Conservation (phyloP, 495 filamentous ascomycete species). For the Hyaloscypha bicolor region DNA sequence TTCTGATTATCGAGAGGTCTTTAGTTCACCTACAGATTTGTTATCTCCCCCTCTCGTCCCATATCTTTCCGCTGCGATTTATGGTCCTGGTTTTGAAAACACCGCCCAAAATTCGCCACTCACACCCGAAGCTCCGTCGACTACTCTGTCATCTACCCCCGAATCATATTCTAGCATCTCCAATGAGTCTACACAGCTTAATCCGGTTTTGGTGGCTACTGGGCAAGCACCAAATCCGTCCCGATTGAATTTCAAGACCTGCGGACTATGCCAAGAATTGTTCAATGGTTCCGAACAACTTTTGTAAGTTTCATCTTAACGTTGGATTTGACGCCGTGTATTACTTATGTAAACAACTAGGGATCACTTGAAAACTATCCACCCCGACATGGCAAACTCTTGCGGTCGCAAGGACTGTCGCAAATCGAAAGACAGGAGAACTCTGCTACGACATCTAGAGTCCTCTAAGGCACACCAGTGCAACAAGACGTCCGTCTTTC, state of each 20-base stretch:
- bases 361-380: conserved; percentile 6
- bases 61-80: conserved; percentile 5
- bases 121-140: conserved; percentile 9
- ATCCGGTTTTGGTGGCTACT: neutral
- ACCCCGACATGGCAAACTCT: conserved; percentile 6
- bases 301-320: too few relatives aligned
- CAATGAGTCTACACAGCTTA: neutral
- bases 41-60: conserved; percentile 11
- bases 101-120: neutral
- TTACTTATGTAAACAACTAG: too few relatives aligned
- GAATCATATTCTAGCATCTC: neutral
- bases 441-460: conserved; percentile 9
- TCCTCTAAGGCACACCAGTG: conserved; percentile 3
- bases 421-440: neutral
- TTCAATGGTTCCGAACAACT: conserved; percentile 18
- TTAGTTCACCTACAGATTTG: conserved; percentile 18
- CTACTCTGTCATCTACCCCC: conserved; percentile 1
- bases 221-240: conserved; percentile 2
- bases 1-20: conserved; percentile 12
- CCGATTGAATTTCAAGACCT: conserved; percentile 7
- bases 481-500: neutral
- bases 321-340: too few relatives aligned
- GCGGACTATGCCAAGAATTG: conserved; percentile 9
- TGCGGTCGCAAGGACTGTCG: neutral
- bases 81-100: neutral